Base-by-base conservation (phyloP, 108 stramenopile species). In the Mayamaea pseudoterrestris region DNA sequence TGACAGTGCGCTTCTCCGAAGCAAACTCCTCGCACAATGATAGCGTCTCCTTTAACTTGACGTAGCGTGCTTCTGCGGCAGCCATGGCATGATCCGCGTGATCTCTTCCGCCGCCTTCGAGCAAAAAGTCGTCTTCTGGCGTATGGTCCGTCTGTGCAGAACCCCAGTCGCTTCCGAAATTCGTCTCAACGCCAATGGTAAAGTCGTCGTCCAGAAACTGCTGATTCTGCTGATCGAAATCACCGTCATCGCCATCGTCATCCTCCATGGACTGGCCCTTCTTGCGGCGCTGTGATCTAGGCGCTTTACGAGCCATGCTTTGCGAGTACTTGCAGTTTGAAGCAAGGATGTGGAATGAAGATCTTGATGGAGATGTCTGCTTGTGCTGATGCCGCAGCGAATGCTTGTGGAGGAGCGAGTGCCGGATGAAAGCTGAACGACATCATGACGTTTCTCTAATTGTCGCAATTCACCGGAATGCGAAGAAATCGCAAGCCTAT, bases 1-100 rank as follows among this genome's bases (percentile, higher is more conserved):
- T 66, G 8, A 73, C 56, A 1, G 75, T 47, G 58, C 80, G 69
- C 28, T 78, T 87, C 57, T 82, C 80, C 13, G 56, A 39, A 0
- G 73, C 20, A 27, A 68, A 64, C 9, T 70, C 69, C 11, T 58
- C 57, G 3, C 61, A 20, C 2, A 44, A 44, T 9, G 43, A 17
- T 29, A 70, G 44, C 11, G 50, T 32, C 0, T 67, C 68, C 26
- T 47, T 39, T 27, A 65, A 22, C 27, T 52, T 48, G 17, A 35
- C 30, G 12, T 70, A 47, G 26, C 61, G 66, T 28, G 65, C 36
- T 3, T 26, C 51, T 14, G 58, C 53, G 30, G 65, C 36, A 2
- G 32, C 51, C n/a, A 54, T 48, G 18, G 53, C 57, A 13, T 30
- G 27, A 9, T 23, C 50, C 11, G 52, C 52, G 3, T 24, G 17